Percentiles rank a stretch among this genome's conserved stretches.
Evolutionary conservation across 2,329 filamentous ascomycete genomes (phyloP).

Genomic region (Paracoccidioides lutzii): DNA sequence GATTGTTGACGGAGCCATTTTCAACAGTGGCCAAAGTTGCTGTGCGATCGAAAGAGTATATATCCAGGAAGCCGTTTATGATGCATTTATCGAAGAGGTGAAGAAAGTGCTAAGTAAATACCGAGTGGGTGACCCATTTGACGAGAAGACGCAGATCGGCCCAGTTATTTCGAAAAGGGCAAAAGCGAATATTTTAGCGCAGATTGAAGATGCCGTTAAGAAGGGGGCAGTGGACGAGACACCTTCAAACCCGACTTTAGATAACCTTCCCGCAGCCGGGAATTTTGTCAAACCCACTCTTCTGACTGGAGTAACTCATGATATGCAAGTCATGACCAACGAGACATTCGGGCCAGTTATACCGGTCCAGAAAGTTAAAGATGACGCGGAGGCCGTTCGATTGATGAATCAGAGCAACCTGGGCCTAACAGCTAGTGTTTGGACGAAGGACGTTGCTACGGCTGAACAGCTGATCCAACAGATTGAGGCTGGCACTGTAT

Average conservation of each 20-base stretch:
- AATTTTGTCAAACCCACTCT: constrained; percentile 85
- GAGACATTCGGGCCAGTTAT: constrained; percentile 94
- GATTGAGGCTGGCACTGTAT: constrained; percentile 87
- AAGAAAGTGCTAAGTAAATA: constrained; percentile 71
- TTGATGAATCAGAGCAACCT: constrained; percentile 95
- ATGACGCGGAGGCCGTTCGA: constrained; percentile 65
- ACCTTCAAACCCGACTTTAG: constrained; percentile 67
- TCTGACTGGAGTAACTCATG: constrained; percentile 64
- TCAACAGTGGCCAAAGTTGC: constrained; percentile 98
- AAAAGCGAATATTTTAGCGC: constrained; percentile 60
- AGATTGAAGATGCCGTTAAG: constrained; percentile 67
- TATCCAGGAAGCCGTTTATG: constrained; percentile 72
- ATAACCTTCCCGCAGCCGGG: constrained; percentile 57
- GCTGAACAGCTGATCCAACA: constrained; percentile 65
- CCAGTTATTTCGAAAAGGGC: constrained; percentile 76
- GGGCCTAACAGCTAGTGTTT: constrained; percentile 89
- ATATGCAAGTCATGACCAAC: constrained; percentile 79
- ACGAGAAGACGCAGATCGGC: constrained; percentile 67
- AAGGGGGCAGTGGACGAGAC: constrained; percentile 78
- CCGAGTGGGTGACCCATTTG: constrained; percentile 75
- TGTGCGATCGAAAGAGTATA: constrained; percentile 88
- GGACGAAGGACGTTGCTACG: constrained; percentile 73
- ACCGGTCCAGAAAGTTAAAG: constrained; percentile 72
- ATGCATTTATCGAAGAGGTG: constrained; percentile 64
- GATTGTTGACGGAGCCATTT: constrained; percentile 89